Base-by-base conservation (phyloP, 768 basidiomycete genomes). In the Fibroporia radiculosa region DNA sequence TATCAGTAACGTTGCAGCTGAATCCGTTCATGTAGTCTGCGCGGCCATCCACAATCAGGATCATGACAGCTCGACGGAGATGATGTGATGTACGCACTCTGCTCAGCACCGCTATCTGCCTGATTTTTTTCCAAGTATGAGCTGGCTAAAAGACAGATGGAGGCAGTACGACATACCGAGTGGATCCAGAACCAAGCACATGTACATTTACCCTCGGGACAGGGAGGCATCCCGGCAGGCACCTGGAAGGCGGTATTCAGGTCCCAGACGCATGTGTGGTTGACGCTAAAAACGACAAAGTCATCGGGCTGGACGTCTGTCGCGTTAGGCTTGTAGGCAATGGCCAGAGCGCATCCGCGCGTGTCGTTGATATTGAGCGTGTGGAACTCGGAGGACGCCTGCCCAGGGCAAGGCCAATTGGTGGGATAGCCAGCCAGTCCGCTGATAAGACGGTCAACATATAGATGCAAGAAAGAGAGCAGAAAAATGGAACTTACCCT, bases 151-250 rank as follows among this genome's bases (percentile, higher is more conserved):
- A 13, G n/a, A 13, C 16, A 10, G 14, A 19, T 23, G 6, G 18
- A 27, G n/a, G n/a, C n/a, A n/a, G n/a, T n/a, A n/a, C n/a, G 7
- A 51, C 57, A 22, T 23, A 61, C 51, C 14, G 48, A 53, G 49
- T 71, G 68, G 7, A 65, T 62, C 70, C 70, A 71, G 57, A 59
- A 58, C 62, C 61, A 70, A 19, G 69, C 62, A 56, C 73, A 74
- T 43, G 62, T 58, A 54, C 73, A 75, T n/a, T 61, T 64, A 12
- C 58, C 69, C 3, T 62, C 43, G 3, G 69, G 68, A 49, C 73
- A 75, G 14, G 62, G 44, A 5, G 73, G 73, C 59, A 75, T 62
- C 6, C 61, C 51, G 2, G 55, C 58, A 4, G 73, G 74, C 26
- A 75, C 59, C n/a, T 59, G 42, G 51, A 72, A 75, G 35, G 50